These are phyloP conservation scores for Solanum chmielewskii DNA, from an alignment of 257 asterid species.

Conservation along the genomic window DNA sequence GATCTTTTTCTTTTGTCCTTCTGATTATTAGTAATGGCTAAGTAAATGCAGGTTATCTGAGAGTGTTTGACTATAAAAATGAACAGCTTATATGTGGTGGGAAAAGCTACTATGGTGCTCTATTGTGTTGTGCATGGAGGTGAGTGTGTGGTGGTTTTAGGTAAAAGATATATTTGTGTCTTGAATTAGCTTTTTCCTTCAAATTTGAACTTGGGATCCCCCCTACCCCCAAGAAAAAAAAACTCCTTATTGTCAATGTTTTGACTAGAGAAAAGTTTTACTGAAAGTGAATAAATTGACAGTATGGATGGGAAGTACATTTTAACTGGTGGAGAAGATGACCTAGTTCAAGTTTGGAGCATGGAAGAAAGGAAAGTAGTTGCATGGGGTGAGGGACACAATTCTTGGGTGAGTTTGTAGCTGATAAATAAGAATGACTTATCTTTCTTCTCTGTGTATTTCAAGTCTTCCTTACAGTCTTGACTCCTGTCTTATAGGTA, in stretches of 20 bases:
- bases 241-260: neutral
- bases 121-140: slow-evolving; percentile 98
- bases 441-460: neutral
- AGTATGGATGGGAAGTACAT: slow-evolving; percentile 96
- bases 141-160: slow-evolving; percentile 12
- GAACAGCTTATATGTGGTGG: slow-evolving; percentile 92
- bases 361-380: slow-evolving; percentile 93
- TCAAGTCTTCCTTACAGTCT: neutral
- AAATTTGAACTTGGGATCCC: neutral
- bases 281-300: slow-evolving; percentile 38
- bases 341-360: slow-evolving; percentile 99
- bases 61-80: slow-evolving; percentile 84
- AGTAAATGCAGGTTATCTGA: slow-evolving; percentile 61
- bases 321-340: slow-evolving; percentile 99
- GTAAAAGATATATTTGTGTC: neutral
- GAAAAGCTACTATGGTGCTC: slow-evolving; percentile 95
- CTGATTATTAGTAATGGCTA: neutral
- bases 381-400: slow-evolving; percentile 99
- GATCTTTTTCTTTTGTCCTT: neutral
- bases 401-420: slow-evolving; percentile 78
- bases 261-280: slow-evolving; percentile 11
- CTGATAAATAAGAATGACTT: neutral
- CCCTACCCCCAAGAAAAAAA: no score
- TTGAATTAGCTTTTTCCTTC: neutral
- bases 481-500: slow-evolving; percentile 46